phyloP scores from a whole-genome alignment of 345 rosid genomes.

The Ceriops zippeliana region DNA sequence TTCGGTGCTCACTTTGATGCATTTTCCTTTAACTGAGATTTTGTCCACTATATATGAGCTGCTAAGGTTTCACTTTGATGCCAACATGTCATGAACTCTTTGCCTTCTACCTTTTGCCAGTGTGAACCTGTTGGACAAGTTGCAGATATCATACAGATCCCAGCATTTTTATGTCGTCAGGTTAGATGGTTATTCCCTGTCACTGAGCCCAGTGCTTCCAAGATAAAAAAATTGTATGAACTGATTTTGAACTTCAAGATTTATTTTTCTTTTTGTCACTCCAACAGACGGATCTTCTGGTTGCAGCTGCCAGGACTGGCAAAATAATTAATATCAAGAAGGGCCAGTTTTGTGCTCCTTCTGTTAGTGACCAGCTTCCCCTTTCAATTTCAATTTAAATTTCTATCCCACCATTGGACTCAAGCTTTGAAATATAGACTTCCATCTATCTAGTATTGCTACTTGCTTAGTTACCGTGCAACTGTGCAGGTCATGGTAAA shows the following conservation, averaged over 20 bases:
- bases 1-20: too few relatives aligned
- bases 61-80: slow-evolving; percentile 3
- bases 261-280: slow-evolving; percentile 8
- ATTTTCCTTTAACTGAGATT: neutral
- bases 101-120: slow-evolving; percentile 34
- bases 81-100: slow-evolving; percentile 19
- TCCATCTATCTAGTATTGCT: slow-evolving; percentile 6
- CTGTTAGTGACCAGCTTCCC: slow-evolving; percentile 50
- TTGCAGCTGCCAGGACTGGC: slow-evolving; percentile 91
- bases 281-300: slow-evolving; percentile 92
- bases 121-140: slow-evolving; percentile 84
- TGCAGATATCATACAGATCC: slow-evolving; percentile 95
- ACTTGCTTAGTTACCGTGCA: slow-evolving; percentile 12
- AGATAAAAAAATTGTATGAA: slow-evolving; percentile 7
- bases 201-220: slow-evolving; percentile 7
- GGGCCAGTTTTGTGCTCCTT: slow-evolving; percentile 94
- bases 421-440: neutral
- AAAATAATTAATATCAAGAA: slow-evolving; percentile 90
- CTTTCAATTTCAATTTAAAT: neutral
- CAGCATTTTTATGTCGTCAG: slow-evolving; percentile 98
- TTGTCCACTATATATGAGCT: neutral
- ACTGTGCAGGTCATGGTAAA: slow-evolving; percentile 74
- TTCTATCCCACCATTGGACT: slow-evolving; percentile 12
- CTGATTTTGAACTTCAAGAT: slow-evolving; percentile 3
- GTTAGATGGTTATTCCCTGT: slow-evolving; percentile 27